phyloP scores from a whole-genome alignment of 495 filamentous ascomycete species.

The Podospora bellae-mahoneyi region DNA sequence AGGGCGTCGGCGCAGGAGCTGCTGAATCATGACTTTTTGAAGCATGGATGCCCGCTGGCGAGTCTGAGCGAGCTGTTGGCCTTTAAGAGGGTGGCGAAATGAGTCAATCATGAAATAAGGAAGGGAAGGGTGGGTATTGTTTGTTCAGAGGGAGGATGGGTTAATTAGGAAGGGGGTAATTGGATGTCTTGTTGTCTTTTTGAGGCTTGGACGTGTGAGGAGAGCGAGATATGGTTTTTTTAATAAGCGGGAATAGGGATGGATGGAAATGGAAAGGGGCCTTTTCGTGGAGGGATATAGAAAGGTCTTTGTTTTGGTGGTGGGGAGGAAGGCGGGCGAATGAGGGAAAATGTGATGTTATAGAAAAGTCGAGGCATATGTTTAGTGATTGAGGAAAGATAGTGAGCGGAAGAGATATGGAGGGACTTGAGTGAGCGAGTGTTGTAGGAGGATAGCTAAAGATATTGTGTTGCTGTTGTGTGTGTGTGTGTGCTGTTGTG shows the following conservation, averaged over 20 bases:
- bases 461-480: too few relatives aligned
- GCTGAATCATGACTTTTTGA: slow-evolving; percentile 72
- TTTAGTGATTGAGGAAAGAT: too few relatives aligned
- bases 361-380: too few relatives aligned
- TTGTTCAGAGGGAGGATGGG: neutral
- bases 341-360: neutral
- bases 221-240: neutral
- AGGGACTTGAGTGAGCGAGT: too few relatives aligned
- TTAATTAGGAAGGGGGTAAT: neutral
- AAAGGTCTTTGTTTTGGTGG: neutral
- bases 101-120: slow-evolving; percentile 26
- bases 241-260: neutral
- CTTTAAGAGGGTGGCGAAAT: slow-evolving; percentile 59
- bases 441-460: too few relatives aligned
- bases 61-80: slow-evolving; percentile 82
- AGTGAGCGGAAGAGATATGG: too few relatives aligned
- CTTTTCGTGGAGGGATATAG: neutral
- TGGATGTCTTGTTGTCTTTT: neutral
- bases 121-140: neutral
- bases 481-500: too few relatives aligned
- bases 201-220: neutral
- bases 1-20: slow-evolving; percentile 88
- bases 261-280: neutral
- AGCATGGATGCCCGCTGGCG: slow-evolving; percentile 71
- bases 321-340: neutral